Base-by-base conservation (phyloP, 176 grass and related monocot genomes). In the Aechmea fasciata region DNA sequence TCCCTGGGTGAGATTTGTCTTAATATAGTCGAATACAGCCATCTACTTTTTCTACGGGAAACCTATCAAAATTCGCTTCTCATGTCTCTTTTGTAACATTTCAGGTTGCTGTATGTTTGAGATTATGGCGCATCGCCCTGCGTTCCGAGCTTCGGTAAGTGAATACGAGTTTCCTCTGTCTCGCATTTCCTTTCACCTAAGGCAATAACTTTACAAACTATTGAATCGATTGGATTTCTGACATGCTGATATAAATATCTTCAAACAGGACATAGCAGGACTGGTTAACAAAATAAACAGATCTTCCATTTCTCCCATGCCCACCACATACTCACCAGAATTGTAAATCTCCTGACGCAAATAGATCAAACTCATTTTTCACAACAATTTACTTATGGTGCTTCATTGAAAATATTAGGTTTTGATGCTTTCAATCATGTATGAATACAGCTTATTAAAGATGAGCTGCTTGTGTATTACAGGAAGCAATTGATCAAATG, bases 91-190 rank as follows among this genome's bases (percentile, higher is more conserved):
- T 19, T 22, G 9, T 13, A 50, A 63, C 15, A 23, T 54, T 23
- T 10, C 83, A 95, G 91, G 91, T 80, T 95, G 91, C 71, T 95
- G 91, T 76, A 95, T 95, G 87, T 95, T 95, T 77, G 87, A 95
- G 84, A 95, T 95, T 71, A 79, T 86, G 75, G 91, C 91, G 68
- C 91, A 95, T 69, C 91, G 84, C 2, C 63, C 91, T 54, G 83
- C 91, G 3, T 95, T 84, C 83, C 84, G 80, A 90, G 91, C 91
- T 50, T 73, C 80, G 57, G 91, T 95, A 67, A 85, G 87, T 88
- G 14, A 24, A 64, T 13, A 18, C 18, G 17, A 59, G 55, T 2
- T 59, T 6, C n/a, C 3, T 54, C 52, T 54, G 12, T 15, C 15
- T 54, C 52, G 13, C 52, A n/a, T n/a, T 55, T 55, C 52, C 15